phyloP scores from a whole-genome alignment of 441 rosid genomes.

The Daphne laureola region DNA sequence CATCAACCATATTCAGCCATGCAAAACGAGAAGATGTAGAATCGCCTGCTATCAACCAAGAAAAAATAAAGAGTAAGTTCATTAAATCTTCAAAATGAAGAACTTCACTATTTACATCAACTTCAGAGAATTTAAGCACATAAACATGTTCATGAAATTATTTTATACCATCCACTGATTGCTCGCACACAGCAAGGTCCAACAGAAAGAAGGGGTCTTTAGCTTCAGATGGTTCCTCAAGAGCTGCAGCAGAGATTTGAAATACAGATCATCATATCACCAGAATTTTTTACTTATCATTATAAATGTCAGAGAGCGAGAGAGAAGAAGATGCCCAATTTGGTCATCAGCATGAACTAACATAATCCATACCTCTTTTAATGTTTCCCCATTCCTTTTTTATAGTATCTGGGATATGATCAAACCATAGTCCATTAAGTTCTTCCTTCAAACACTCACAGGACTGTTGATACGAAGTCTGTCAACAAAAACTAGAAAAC shows the following conservation, averaged over 20 bases:
- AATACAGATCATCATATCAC: neutral
- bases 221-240: constrained; percentile 31
- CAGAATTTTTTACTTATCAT: neutral
- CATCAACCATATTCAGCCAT: constrained; percentile 58
- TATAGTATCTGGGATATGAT: constrained; percentile 45
- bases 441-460: constrained; percentile 33
- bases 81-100: too few species aligned
- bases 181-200: constrained; percentile 32
- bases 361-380: constrained; percentile 33
- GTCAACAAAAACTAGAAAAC: constrained; percentile 59
- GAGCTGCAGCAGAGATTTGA: constrained; percentile 26
- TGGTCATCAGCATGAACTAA: neutral
- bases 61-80: constrained; percentile 5
- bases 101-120: neutral
- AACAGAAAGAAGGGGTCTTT: constrained; percentile 45
- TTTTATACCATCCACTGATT: constrained; percentile 23
- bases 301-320: neutral
- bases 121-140: neutral
- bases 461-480: constrained; percentile 46
- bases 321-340: too few species aligned
- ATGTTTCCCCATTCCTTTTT: constrained; percentile 51
- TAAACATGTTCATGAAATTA: neutral
- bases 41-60: constrained; percentile 26
- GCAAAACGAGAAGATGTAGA: constrained; percentile 20
- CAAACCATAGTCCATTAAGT: constrained; percentile 65